phyloP scores from a whole-genome alignment of 2,329 filamentous ascomycete species.

The Paramyrothecium sp. region DNA sequence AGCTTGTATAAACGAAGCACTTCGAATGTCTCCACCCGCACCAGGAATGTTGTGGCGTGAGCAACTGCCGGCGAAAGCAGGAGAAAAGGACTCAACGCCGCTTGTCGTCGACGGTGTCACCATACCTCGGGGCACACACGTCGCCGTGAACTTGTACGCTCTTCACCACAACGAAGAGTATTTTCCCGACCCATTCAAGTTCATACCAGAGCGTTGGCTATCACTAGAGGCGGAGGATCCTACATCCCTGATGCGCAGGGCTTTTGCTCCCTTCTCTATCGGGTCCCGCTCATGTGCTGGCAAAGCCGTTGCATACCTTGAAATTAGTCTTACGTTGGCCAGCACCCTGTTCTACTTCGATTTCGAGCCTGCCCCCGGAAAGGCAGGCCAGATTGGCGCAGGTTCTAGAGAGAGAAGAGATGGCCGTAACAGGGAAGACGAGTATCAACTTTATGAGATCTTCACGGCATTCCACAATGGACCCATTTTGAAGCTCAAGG shows the following conservation, averaged over 20 bases:
- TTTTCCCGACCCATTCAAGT: neutral
- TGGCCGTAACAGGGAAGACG: too few relatives aligned
- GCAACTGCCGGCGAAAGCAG: neutral
- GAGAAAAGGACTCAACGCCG: neutral
- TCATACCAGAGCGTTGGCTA: neutral
- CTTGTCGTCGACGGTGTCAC: neutral
- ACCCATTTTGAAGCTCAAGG: too few relatives aligned
- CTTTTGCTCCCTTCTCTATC: neutral
- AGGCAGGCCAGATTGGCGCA: too few relatives aligned
- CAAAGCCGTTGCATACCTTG: neutral
- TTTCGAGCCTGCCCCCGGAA: neutral
- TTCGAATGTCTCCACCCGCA: neutral
- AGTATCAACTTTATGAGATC: too few relatives aligned
- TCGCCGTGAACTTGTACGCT: neutral
- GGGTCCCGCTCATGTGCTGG: neutral
- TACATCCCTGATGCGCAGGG: neutral
- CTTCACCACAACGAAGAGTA: slow-evolving; percentile 1
- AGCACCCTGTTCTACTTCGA: neutral
- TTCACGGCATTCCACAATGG: too few relatives aligned
- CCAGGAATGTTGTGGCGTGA: neutral
- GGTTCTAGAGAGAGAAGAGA: too few relatives aligned
- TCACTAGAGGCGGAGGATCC: neutral
- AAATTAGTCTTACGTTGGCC: neutral
- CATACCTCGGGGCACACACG: neutral
- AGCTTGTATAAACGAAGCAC: neutral